Base-by-base conservation (phyloP, 768 basidiomycete species). In the Brasilioporus rufonigricans region DNA sequence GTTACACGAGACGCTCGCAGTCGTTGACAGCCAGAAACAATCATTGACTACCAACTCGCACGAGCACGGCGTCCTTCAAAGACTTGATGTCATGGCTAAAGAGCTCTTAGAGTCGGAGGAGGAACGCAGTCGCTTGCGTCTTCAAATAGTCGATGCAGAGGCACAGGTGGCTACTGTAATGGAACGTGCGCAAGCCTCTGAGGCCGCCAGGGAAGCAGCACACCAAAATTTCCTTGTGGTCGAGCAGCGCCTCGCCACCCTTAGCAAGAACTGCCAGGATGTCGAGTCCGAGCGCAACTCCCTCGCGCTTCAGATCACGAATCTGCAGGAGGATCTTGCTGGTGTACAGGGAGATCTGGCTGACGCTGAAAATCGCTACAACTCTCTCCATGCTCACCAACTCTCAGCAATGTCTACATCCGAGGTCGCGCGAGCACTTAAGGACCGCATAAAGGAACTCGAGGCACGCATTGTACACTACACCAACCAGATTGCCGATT, bases 401-500 rank as follows among this genome's bases (percentile, higher is more conserved):
- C 76, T 91, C 16, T 80, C 82, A 13, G 71, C 76, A 12, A 83
- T 89, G 81, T 78, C 85, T 1, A 73, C 79, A 12, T 76, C 75
- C 18, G 80, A 84, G 55, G 82, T 80, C 11, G 78, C 78, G 24
- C 76, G 73, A 6, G 74, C 81, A 18, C 73, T 91, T 36, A 80
- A 80, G 36, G 73, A 77, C 11, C 87, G 90, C 57, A 82, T 92
- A 57, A 77, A 81, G 52, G 84, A 89, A 54, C 80, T 89, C 26
- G 86, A 92, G 59, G 71, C 65, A 13, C 82, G 88, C 9, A 78
- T 92, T 26, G 60, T 78, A 57, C 75, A 88, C 43, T 76, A 84
- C 36, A 89, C 84, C 4, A 84, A 90, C 59, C 87, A 89, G 65
- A 84, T 92, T 60, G 86, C 84, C 12, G 77, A 88, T 48, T 86